Evolutionary conservation across 148 eudicot species (phyloP).

Genomic region (Heliamphora exappendiculata): DNA sequence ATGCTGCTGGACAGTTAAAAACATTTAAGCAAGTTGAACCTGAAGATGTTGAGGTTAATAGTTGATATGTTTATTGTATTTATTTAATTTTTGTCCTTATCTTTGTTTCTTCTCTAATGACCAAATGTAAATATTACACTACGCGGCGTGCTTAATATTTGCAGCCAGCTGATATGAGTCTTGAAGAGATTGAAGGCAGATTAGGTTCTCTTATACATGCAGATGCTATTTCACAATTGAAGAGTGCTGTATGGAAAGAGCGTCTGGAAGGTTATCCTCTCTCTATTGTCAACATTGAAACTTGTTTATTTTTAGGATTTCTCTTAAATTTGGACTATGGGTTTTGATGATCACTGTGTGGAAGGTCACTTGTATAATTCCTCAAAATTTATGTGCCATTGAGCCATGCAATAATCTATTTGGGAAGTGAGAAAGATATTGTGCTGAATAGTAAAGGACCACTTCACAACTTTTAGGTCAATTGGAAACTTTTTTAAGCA

Average conservation of each 20-base stretch:
- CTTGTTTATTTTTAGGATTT: neutral
- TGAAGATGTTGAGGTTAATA: constrained; percentile 89
- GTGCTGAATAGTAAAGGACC: neutral
- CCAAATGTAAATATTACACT: neutral
- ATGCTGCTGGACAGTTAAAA: constrained; percentile 55
- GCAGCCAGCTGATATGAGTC: constrained; percentile 95
- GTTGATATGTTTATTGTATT: neutral
- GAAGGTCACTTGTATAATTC: neutral
- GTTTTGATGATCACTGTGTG: neutral
- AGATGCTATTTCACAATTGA: constrained; percentile 71
- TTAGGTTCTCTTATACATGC: constrained; percentile 68
- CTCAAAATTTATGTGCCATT: neutral
- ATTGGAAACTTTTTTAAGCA: neutral
- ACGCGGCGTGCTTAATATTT: constrained; percentile 17
- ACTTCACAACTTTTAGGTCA: neutral
- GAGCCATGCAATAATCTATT: neutral
- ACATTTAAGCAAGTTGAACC: constrained; percentile 51
- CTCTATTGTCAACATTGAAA: neutral
- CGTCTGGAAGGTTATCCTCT: constrained; percentile 79
- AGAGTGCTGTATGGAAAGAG: constrained; percentile 97
- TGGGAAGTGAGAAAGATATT: neutral
- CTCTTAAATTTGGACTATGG: neutral
- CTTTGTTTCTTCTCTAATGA: neutral
- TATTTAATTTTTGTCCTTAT: neutral
- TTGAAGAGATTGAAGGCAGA: constrained; percentile 91